phyloP scores from a whole-genome alignment of 495 filamentous ascomycete species.

The Aspergillus incahuasiensis region DNA sequence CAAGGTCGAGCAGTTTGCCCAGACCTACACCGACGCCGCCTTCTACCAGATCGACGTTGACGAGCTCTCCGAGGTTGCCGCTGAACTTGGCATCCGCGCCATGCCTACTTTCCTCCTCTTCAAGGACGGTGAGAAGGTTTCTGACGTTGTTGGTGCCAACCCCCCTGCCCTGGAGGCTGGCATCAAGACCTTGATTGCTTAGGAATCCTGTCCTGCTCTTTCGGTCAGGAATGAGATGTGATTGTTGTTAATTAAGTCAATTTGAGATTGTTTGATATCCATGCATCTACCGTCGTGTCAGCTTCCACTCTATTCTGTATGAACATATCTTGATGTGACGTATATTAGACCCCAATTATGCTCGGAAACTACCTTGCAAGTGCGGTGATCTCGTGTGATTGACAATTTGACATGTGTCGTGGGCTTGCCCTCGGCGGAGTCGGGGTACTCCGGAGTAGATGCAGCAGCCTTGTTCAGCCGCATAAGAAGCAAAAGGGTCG shows the following conservation, averaged over 20 bases:
- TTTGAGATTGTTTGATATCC: background rate
- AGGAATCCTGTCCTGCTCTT: conserved; percentile 4
- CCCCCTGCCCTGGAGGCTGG: conserved; percentile 55
- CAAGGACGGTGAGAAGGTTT: conserved; percentile 65
- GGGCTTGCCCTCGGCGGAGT: too few species aligned
- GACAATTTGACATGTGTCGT: too few species aligned
- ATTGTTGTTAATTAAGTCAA: background rate
- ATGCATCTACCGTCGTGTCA: too few species aligned
- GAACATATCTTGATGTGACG: too few species aligned
- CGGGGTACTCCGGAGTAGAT: too few species aligned
- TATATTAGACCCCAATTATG: too few species aligned
- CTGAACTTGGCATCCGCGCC: conserved; percentile 78
- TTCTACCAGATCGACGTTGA: conserved; percentile 97
- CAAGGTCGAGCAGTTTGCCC: conserved; percentile 58
- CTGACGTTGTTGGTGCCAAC: conserved; percentile 81
- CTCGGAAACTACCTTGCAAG: too few species aligned
- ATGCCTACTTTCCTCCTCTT: conserved; percentile 95
- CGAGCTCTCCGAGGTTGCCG: conserved; percentile 66
- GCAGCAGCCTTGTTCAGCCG: too few species aligned
- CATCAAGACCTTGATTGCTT: conserved; percentile 32
- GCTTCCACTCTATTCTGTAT: too few species aligned
- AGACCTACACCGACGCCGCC: conserved; percentile 49
- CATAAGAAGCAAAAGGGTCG: too few species aligned
- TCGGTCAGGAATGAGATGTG: background rate
- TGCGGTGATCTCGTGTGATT: too few species aligned